Conservation (phyloP, 1,284 basidiomycete species). For the Xerocomus amazonicus region DNA sequence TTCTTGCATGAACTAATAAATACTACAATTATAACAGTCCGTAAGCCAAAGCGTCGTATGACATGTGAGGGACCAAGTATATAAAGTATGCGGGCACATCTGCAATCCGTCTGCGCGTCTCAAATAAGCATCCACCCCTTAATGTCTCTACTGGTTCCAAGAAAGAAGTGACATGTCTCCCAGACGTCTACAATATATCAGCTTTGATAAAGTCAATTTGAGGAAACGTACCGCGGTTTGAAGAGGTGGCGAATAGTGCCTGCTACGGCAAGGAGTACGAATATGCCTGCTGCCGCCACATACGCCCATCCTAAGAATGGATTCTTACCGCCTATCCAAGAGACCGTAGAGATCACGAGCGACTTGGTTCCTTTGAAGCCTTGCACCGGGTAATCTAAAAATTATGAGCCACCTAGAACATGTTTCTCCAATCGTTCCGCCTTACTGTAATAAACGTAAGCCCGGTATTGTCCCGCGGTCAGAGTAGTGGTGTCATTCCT, state of each 20-base stretch:
- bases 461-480: conserved; percentile 71
- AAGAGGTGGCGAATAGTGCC: conserved; percentile 92
- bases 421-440: conserved; percentile 29
- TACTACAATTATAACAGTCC: conserved; percentile 23
- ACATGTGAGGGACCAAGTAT: conserved; percentile 19
- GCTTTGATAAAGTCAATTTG: neutral
- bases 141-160: conserved; percentile 63
- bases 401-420: conserved; percentile 8
- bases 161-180: conserved; percentile 85
- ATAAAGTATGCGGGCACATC: conserved; percentile 15
- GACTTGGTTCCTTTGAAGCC: conserved; percentile 95
- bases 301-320: conserved; percentile 98
- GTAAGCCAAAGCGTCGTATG: conserved; percentile 19
- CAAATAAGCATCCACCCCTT: conserved; percentile 1
- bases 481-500: conserved; percentile 83
- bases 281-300: conserved; percentile 84
- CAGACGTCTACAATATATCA: conserved; percentile 49
- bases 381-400: conserved; percentile 87
- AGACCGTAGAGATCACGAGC: conserved; percentile 93
- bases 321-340: conserved; percentile 98
- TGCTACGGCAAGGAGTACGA: conserved; percentile 82
- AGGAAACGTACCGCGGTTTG: conserved; percentile 72
- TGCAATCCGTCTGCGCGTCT: conserved; percentile 1
- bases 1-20: conserved; percentile 11
- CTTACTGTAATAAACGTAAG: conserved; percentile 80